Base-by-base conservation (phyloP, 495 filamentous ascomycete genomes). In the Elasticomyces elasticus region DNA sequence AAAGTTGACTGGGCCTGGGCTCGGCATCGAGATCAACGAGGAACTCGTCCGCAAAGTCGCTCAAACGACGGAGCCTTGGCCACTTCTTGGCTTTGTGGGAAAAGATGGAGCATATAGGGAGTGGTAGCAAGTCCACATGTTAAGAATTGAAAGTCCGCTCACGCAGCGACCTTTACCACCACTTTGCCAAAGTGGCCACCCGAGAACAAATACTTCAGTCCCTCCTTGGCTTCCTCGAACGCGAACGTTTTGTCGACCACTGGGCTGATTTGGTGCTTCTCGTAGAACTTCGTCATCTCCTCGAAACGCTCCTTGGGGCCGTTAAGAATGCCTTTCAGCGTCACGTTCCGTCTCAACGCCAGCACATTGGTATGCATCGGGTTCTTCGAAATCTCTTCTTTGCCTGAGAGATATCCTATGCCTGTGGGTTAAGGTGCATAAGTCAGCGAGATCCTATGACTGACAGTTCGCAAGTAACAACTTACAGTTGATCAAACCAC, bases 21-120 rank as follows among this genome's bases (percentile, higher is more conserved):
- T 90, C 51, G 86, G 85, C 1, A 87, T 89, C 65, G 83, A 89
- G 58, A 69, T 90, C 52, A 78, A 89, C 61, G 85, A 90, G 69
- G 80, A 76, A 17, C 62, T 72, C 61, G 79, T 90, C 19, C 71
- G 82, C 51, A 69, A 71, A 48, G 67, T 80, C 31, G 69, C 74
- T 10, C 70, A 70, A 60, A 71, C 68, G 41, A 73, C 78, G 10
- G 63, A 71, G 59, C 71, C 78, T 13, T 85, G 81, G 81, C 60
- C 68, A 38, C 70, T 72, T 44, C 78, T 81, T 43, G 80, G 76
- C 19, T 89, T 89, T 61, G 73, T 75, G 48, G 85, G 85, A 0
- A 78, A 80, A n/a, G 84, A 85, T 62, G 83, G 83, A 9, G 77
- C 77, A 50, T 74, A 87, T 51, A 71, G 84, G 46, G 86, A 89